Evolutionary conservation across 2,329 filamentous ascomycete species (phyloP), one percentile per base, ranked within the genome.

Genomic region (Colletotrichum siamense): DNA sequence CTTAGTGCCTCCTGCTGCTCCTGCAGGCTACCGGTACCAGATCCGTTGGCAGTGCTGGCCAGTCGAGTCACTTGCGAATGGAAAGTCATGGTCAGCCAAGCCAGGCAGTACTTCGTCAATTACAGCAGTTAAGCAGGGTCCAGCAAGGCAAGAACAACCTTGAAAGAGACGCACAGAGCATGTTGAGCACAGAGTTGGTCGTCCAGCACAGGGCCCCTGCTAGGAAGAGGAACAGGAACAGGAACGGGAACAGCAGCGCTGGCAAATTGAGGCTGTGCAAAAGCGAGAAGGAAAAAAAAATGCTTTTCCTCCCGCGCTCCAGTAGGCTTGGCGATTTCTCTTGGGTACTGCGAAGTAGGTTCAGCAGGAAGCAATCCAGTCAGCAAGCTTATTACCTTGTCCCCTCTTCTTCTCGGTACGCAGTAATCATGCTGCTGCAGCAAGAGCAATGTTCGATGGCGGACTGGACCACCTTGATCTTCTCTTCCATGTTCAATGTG

Each of bases 211-310:
- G 63, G 55, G 55, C 63, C 44, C 65, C 34, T 34, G 30, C 28
- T 32, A 30, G 26, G 26, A 52, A 24, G 44, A 52, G 57, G 16
- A 44, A 39, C 59, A 73, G 32, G 22, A 73, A 64, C 24, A 64
- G 65, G 62, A 52, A 61, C 57, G 57, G 57, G 16, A 28, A 63
- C 28, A 22, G 30, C 30, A 34, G 59, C 24, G 57, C 44, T 64
- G 73, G 59, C 59, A 62, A 18, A 69, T 24, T 69, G 74, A 44
- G 74, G 74, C 74, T 76, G 74, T 76, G 74, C 74, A 76, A 69
- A 49, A 63, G 36, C 30, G 26, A 62, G 59, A 30, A 57, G 66
- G 13, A 24, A 16, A 63, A 70, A 49, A 71, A 63, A 70, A 52
- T 24, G 16, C 36, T 65, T 59, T 34, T 34, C 22, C 49, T 44